These are phyloP conservation scores for Celoporthe dispersa DNA, from an alignment of 2,329 filamentous ascomycete genomes.

Conservation along the genomic window DNA sequence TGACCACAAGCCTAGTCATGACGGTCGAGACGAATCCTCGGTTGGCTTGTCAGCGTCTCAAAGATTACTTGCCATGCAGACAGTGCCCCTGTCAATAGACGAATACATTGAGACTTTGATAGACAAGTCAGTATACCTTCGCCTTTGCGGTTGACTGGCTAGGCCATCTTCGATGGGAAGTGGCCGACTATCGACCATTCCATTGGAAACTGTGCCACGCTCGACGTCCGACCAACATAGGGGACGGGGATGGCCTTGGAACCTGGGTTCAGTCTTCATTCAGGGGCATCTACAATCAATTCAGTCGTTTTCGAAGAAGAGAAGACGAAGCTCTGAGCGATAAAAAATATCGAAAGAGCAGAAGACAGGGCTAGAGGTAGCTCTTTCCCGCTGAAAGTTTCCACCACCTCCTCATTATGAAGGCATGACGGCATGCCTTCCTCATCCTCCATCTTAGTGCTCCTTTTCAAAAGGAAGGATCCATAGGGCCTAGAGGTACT, in stretches of 20 bases:
- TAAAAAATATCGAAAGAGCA: neutral
- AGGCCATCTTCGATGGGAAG: too few species aligned
- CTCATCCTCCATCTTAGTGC: neutral
- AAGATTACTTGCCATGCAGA: constrained; percentile 11
- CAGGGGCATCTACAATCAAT: too few species aligned
- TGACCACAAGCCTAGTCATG: neutral
- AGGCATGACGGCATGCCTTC: neutral
- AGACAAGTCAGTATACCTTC: too few species aligned
- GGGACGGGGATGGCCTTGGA: too few species aligned
- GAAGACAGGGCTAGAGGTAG: neutral
- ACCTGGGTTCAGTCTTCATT: too few species aligned
- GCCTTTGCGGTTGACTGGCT: too few species aligned
- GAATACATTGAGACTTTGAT: too few species aligned
- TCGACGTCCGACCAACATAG: too few species aligned
- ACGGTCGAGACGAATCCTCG: neutral
- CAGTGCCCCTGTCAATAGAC: too few species aligned
- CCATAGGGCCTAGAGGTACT: neutral
- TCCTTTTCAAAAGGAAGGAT: neutral
- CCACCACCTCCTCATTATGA: neutral
- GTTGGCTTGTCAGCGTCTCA: constrained; percentile 9
- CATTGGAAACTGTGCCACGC: too few species aligned
- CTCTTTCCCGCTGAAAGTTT: neutral
- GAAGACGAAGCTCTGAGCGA: neutral
- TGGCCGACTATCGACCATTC: too few species aligned
- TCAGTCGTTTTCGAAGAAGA: neutral